phyloP scores from a whole-genome alignment of 192 early-diverging fungal species.

The Podila minutissima region DNA sequence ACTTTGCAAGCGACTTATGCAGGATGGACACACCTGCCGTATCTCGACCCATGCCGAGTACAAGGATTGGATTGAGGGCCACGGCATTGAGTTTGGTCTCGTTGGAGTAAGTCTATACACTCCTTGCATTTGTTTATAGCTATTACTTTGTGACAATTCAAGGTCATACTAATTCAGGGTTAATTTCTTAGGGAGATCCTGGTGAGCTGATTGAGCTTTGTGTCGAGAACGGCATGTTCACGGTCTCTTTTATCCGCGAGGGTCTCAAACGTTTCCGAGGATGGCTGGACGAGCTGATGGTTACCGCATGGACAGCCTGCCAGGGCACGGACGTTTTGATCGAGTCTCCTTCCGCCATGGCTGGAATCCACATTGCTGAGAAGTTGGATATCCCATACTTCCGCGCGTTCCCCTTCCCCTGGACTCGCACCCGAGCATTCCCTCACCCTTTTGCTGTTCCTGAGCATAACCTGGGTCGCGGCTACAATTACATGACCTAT shows the following conservation, averaged over 20 bases:
- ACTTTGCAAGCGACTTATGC: conserved; percentile 70
- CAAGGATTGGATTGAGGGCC: conserved; percentile 68
- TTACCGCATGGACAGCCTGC: conserved; percentile 64
- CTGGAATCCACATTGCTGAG: conserved; percentile 78
- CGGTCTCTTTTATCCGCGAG: conserved; percentile 67
- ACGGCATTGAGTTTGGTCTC: conserved; percentile 74
- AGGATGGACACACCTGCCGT: conserved; percentile 69
- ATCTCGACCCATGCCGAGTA: conserved; percentile 78
- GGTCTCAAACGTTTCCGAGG: conserved; percentile 67
- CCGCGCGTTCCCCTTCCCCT: conserved; percentile 77
- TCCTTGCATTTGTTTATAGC: neutral
- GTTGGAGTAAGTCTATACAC: conserved; percentile 67
- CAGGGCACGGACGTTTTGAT: conserved; percentile 74
- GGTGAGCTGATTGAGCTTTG: conserved; percentile 58
- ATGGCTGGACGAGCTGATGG: conserved; percentile 72
- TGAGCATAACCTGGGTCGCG: conserved; percentile 53
- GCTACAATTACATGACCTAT: conserved; percentile 75
- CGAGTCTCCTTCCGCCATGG: conserved; percentile 73
- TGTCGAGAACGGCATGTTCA: conserved; percentile 77
- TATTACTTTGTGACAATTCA: neutral
- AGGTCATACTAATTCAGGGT: neutral
- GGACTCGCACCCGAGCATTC: conserved; percentile 77
- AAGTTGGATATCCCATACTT: conserved; percentile 69
- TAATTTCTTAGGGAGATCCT: conserved; percentile 38
- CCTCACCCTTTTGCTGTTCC: conserved; percentile 77